Percentiles rank a stretch among this genome's conserved stretches.
Evolutionary conservation across 2,329 filamentous ascomycete species (phyloP).

Genomic region (Aureobasidium sp.): DNA sequence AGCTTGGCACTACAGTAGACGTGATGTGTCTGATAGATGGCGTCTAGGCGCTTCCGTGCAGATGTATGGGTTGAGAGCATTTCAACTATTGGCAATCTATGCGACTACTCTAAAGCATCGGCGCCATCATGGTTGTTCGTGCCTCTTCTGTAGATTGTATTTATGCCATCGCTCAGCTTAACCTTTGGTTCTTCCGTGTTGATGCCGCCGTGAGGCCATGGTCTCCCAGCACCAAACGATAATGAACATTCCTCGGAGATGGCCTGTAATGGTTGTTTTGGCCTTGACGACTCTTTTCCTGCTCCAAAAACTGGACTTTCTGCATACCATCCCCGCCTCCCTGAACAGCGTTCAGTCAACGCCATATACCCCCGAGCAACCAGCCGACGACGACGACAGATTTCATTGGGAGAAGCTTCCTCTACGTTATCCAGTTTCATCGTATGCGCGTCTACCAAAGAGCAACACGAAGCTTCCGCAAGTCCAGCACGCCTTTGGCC

Average conservation of each 20-base stretch:
- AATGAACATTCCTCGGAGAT: not conserved
- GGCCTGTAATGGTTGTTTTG: not conserved
- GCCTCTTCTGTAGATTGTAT: not conserved
- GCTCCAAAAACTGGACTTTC: not conserved
- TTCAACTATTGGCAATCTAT: not conserved
- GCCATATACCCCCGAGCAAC: not conserved
- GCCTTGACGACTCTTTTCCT: not conserved
- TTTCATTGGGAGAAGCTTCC: not conserved
- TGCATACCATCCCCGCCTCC: not conserved
- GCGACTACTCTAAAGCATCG: too few relatives aligned
- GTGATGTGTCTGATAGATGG: too few relatives aligned
- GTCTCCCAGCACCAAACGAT: not conserved
- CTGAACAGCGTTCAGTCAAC: not conserved
- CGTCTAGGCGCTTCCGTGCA: too few relatives aligned
- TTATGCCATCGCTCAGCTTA: not conserved
- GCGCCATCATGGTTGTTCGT: not conserved
- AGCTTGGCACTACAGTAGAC: too few relatives aligned
- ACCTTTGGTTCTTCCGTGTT: not conserved
- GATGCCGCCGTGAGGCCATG: not conserved
- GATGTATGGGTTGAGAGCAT: too few relatives aligned
- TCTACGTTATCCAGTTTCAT: not conserved
- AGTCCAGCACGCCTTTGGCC: not conserved
- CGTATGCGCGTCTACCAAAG: not conserved
- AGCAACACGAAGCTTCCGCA: not conserved
- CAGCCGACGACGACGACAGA: not conserved